Conservation (phyloP, 805 yeast species). For the Pachysolen tannophilus region DNA sequence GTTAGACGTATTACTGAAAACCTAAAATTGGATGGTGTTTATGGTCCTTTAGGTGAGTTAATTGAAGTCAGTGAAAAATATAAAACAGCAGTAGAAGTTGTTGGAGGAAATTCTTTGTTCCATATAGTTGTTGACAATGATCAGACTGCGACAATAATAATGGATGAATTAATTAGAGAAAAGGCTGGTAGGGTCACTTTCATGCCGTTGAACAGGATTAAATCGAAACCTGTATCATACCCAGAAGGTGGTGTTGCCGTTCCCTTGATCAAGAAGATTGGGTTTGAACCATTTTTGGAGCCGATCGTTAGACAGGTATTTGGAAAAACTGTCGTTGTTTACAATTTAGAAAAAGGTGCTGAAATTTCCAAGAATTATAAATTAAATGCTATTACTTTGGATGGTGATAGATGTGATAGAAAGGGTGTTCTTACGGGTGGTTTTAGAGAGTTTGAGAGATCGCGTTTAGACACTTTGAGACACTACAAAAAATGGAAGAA, state of each 20-base stretch:
- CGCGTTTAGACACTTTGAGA: constrained; percentile 66
- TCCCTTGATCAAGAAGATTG: constrained; percentile 71
- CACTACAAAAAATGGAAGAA: constrained; percentile 42
- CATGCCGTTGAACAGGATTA: constrained; percentile 75
- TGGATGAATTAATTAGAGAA: constrained; percentile 65
- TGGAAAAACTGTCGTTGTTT: constrained; percentile 73
- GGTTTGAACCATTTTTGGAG: constrained; percentile 45
- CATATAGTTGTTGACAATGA: constrained; percentile 88
- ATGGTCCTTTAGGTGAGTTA: constrained; percentile 82
- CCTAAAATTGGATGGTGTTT: constrained; percentile 56
- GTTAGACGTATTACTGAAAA: constrained; percentile 55
- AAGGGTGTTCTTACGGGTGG: constrained; percentile 89
- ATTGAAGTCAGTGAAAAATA: constrained; percentile 77
- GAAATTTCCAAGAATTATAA: constrained; percentile 54
- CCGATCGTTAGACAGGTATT: constrained; percentile 74
- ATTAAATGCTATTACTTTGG: constrained; percentile 76
- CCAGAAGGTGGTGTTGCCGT: constrained; percentile 65
- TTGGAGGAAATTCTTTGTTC: constrained; percentile 81
- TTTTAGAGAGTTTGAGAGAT: constrained; percentile 57
- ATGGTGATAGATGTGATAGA: constrained; percentile 84
- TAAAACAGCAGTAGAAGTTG: constrained; percentile 78
- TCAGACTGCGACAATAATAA: constrained; percentile 68
- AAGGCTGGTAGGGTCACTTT: constrained; percentile 84
- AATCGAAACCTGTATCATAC: constrained; percentile 32
- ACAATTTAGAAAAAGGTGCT: constrained; percentile 58